Evolutionary conservation across 2,329 filamentous ascomycete genomes (phyloP).

Genomic region (Keithomyces neogunnii): DNA sequence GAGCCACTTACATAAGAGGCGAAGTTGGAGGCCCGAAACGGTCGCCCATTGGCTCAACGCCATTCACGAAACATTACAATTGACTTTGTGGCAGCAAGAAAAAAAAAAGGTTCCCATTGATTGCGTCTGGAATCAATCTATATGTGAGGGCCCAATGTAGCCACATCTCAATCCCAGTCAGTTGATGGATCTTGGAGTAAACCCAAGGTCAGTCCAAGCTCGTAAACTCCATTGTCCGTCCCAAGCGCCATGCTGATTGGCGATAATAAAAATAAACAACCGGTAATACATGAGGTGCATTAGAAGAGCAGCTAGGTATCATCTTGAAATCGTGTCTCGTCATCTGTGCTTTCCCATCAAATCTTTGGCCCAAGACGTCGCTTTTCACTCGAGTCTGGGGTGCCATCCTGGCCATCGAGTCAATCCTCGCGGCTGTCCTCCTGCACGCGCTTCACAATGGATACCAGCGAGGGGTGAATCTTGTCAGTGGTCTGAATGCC

Average conservation of each 20-base stretch:
- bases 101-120: not conserved
- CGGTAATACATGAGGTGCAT: conserved; percentile 4
- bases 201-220: not conserved
- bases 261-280: conserved; percentile 1
- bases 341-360: conserved; percentile 3
- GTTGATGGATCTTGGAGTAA: not conserved
- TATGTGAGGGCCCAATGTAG: conserved; percentile 1
- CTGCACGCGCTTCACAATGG: conserved; percentile 79
- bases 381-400: not conserved
- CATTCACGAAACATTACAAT: not conserved
- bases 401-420: conserved; percentile 14
- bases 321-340: conserved; percentile 8
- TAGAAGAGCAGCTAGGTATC: conserved; percentile 3
- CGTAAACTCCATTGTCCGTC: conserved; percentile 9
- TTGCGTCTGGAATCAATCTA: conserved; percentile 7
- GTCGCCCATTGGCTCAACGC: not conserved
- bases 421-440: conserved; percentile 42
- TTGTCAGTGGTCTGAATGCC: conserved; percentile 70
- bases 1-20: not conserved
- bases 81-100: not conserved
- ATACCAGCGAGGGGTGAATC: conserved; percentile 66
- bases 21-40: conserved; percentile 1
- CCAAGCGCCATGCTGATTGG: conserved; percentile 15
- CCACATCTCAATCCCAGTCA: not conserved
- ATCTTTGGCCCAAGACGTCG: conserved; percentile 3